These are phyloP conservation scores for Arabidopsis thaliana DNA, from an alignment of 345 rosid genomes.

Conservation along the genomic window DNA sequence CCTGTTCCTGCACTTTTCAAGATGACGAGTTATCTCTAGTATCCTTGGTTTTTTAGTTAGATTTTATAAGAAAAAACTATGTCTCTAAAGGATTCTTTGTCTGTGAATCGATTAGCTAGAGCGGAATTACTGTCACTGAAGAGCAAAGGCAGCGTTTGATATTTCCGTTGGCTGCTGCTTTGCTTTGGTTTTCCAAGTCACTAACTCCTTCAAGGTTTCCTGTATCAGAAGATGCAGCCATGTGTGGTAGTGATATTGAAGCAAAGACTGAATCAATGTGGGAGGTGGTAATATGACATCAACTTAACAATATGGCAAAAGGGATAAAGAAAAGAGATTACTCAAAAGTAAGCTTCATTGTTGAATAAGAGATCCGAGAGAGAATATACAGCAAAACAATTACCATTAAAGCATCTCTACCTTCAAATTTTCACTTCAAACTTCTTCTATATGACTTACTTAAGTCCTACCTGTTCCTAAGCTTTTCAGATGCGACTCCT, in stretches of 20 bases:
- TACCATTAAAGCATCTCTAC: conserved; percentile 20
- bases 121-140: conserved; percentile 47
- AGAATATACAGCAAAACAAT: conserved; percentile 37
- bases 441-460: conserved; percentile 14
- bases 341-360: conserved; percentile 27
- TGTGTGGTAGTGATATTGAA: background rate
- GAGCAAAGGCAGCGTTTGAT: conserved; percentile 52
- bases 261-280: conserved; percentile 3
- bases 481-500: conserved; percentile 29
- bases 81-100: too few species aligned
- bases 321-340: background rate
- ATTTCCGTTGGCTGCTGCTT: conserved; percentile 70
- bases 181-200: conserved; percentile 72
- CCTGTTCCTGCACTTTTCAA: too few species aligned
- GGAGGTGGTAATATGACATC: background rate
- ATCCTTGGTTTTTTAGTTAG: too few species aligned
- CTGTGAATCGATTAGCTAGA: conserved; percentile 7
- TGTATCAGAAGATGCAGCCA: conserved; percentile 38
- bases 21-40: too few species aligned
- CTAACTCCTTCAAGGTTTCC: conserved; percentile 70
- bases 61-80: too few species aligned
- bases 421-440: background rate
- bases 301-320: background rate
- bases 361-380: conserved; percentile 31
- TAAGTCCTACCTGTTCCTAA: conserved; percentile 40